phyloP scores from a whole-genome alignment of 768 basidiomycete genomes.

The Suillus decipiens region DNA sequence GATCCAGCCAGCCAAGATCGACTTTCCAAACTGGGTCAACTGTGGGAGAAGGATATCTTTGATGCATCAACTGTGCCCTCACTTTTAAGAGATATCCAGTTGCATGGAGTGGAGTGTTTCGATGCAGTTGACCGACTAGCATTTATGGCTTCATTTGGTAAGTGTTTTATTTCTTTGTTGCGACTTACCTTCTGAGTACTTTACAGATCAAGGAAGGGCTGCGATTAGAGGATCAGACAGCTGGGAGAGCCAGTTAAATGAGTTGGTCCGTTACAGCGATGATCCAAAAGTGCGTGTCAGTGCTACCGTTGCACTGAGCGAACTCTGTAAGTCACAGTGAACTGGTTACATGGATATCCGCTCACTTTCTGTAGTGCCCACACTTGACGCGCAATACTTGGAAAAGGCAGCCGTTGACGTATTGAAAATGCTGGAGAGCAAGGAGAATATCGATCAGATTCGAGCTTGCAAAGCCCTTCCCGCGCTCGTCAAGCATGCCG shows the following conservation, averaged over 20 bases:
- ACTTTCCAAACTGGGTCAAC: conserved; percentile 10
- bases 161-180: neutral
- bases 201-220: conserved; percentile 9
- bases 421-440: conserved; percentile 8
- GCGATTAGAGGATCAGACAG: neutral
- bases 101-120: conserved; percentile 3
- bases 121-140: conserved; percentile 14
- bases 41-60: conserved; percentile 16
- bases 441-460: neutral
- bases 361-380: neutral
- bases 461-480: conserved; percentile 14
- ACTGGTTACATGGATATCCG: neutral
- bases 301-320: conserved; percentile 5
- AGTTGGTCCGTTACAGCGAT: neutral
- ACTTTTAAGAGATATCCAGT: conserved; percentile 7
- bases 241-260: neutral
- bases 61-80: conserved; percentile 7
- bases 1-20: conserved; percentile 14
- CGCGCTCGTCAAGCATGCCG: neutral
- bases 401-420: neutral
- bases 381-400: neutral
- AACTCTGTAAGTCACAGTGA: conserved; percentile 5
- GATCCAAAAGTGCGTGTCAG: conserved; percentile 9
- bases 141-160: conserved; percentile 15
- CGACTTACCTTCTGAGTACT: neutral